These are phyloP conservation scores for Paramecium tetraurelia DNA, from an alignment of 73 alveolate species.

Conservation along the genomic window DNA sequence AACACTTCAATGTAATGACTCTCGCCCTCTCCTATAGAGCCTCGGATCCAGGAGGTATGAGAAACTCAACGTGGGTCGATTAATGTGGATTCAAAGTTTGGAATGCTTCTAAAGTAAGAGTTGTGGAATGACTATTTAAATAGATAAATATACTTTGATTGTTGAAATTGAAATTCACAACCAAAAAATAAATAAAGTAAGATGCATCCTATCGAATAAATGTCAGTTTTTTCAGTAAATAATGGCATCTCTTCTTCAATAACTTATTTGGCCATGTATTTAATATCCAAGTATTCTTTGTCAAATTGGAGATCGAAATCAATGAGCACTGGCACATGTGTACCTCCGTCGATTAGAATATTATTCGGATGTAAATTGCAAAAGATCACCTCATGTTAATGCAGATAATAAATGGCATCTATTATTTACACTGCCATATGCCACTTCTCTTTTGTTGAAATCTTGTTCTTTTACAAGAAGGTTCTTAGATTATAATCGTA, in stretches of 20 bases:
- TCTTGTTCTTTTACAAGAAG: not conserved
- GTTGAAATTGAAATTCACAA: not conserved
- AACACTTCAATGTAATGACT: not conserved
- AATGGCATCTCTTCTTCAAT: not conserved
- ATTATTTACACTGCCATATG: not conserved
- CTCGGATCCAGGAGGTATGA: not conserved
- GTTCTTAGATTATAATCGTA: not conserved
- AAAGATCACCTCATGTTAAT: not conserved
- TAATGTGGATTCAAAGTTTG: not conserved
- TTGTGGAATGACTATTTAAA: not conserved
- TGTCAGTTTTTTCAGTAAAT: not conserved
- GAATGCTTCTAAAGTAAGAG: not conserved
- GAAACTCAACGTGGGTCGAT: not conserved
- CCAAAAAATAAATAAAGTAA: conserved; percentile 16
- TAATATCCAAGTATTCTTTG: not conserved
- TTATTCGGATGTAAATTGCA: conserved; percentile 43
- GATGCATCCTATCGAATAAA: conserved; percentile 14
- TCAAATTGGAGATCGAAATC: conserved; percentile 7
- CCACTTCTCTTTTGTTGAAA: not conserved
- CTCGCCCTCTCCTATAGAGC: not conserved
- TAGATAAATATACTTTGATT: not conserved
- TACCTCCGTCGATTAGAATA: not conserved
- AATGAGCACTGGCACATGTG: not conserved
- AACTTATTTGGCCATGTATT: not conserved
- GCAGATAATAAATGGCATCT: conserved; percentile 34